Evolutionary conservation across 176 grass and related monocot genomes (phyloP).

Genomic region (Aechmea fasciata): DNA sequence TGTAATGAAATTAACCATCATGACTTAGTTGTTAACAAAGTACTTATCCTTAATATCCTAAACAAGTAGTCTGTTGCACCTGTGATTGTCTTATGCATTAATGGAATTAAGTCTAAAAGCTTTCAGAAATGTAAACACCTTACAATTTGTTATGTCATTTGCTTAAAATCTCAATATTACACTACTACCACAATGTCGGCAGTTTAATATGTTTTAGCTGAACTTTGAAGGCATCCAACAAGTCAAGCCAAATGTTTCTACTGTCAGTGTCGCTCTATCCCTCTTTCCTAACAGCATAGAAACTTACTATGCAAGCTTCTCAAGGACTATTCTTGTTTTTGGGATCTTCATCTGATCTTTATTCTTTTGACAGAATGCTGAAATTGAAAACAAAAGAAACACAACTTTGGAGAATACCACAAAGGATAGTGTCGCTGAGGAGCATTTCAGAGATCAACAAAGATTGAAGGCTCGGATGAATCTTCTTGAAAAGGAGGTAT

Average conservation of each 20-base stretch:
- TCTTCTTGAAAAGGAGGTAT: slow-evolving; percentile 88
- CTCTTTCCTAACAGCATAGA: slow-evolving; percentile 2
- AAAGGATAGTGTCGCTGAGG: slow-evolving; percentile 24
- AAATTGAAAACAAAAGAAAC: slow-evolving; percentile 18
- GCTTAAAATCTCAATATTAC: too few species aligned
- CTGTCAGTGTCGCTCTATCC: neutral
- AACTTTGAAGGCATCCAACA: neutral
- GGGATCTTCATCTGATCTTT: slow-evolving; percentile 9
- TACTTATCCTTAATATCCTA: too few species aligned
- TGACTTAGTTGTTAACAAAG: too few species aligned
- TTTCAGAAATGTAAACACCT: too few species aligned
- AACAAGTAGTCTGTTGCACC: too few species aligned
- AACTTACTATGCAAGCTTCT: slow-evolving; percentile 9
- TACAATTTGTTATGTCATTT: too few species aligned
- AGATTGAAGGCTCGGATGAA: slow-evolving; percentile 50
- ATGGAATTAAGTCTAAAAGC: too few species aligned
- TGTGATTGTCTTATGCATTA: too few species aligned
- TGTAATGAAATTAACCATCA: too few species aligned
- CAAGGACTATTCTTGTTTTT: neutral
- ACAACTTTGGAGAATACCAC: slow-evolving; percentile 20
- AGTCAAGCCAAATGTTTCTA: neutral
- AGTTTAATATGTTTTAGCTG: too few species aligned
- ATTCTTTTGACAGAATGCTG: slow-evolving; percentile 32
- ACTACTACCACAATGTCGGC: too few species aligned
- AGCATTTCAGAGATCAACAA: slow-evolving; percentile 61